phyloP scores from a whole-genome alignment of 108 stramenopile genomes.

The Nannochloropsis oceanica region DNA sequence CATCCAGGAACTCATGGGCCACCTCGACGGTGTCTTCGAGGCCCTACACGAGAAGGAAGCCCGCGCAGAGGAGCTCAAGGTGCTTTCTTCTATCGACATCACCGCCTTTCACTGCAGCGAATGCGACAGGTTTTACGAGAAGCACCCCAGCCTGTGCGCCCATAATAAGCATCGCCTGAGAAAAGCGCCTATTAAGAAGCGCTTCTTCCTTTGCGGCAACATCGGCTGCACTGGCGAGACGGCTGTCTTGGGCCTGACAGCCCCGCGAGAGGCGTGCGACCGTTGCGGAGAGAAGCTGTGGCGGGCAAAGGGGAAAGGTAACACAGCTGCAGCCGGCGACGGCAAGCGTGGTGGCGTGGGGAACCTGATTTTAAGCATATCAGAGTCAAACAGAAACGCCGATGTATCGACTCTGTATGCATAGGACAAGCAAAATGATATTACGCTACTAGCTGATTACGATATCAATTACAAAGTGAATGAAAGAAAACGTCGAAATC shows the following conservation, averaged over 20 bases:
- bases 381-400: not conserved
- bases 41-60: not conserved
- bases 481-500: too few relatives aligned
- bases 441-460: too few relatives aligned
- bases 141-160: not conserved
- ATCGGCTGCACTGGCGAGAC: not conserved
- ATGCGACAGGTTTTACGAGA: not conserved
- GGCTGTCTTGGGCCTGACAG: not conserved
- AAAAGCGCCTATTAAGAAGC: not conserved
- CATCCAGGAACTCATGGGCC: not conserved
- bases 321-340: not conserved
- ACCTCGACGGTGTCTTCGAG: not conserved
- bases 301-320: not conserved
- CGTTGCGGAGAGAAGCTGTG: not conserved
- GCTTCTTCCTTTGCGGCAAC: not conserved
- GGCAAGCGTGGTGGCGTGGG: not conserved
- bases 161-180: not conserved
- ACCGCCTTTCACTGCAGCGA: not conserved
- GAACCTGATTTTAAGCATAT: not conserved
- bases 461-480: too few relatives aligned
- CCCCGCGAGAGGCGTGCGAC: not conserved
- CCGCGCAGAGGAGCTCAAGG: not conserved
- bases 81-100: not conserved
- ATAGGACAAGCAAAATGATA: not conserved
- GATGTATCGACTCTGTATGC: not conserved